phyloP scores from a whole-genome alignment of 2,329 filamentous ascomycete genomes.

The Neocucurbitaria cava region DNA sequence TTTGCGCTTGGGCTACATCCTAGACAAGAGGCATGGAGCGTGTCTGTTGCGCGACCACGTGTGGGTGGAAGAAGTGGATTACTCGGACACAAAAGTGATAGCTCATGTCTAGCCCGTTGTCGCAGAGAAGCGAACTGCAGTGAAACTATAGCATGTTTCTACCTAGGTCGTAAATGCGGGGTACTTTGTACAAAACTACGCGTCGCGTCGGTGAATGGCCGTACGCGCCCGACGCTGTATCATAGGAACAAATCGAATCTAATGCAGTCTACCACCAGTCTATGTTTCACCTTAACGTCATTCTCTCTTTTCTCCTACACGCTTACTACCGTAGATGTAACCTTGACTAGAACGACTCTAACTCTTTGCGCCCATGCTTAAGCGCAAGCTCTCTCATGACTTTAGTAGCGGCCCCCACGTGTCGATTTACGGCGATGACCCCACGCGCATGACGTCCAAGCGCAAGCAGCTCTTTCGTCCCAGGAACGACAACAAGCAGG shows the following conservation, averaged over 20 bases:
- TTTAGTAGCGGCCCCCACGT: constrained; percentile 21
- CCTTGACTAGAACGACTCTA: constrained; percentile 1
- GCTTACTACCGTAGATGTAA: background rate
- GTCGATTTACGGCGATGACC: constrained; percentile 30
- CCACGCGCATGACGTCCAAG: constrained; percentile 24
- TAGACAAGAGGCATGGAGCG: background rate
- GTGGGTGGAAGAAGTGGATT: background rate
- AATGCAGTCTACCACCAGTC: background rate
- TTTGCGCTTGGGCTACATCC: background rate
- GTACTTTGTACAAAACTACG: constrained; percentile 8
- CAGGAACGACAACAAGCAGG: constrained; percentile 22
- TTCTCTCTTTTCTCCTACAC: background rate
- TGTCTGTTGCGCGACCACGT: background rate
- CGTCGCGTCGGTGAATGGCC: constrained; percentile 19
- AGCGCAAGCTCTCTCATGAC: constrained; percentile 30
- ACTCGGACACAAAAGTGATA: background rate
- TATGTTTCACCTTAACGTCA: background rate
- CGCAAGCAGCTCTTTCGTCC: constrained; percentile 32
- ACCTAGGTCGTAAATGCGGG: background rate
- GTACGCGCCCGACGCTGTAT: constrained; percentile 11
- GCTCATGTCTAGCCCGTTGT: background rate
- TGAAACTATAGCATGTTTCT: background rate
- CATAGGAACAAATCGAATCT: background rate
- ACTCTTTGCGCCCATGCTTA: constrained; percentile 24
- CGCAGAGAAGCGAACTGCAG: background rate